A percentile compares a stretch with the other conserved stretches of the same genome.
phyloP scores from a whole-genome alignment of 148 eudicot species.

The Heliamphora exappendiculata region DNA sequence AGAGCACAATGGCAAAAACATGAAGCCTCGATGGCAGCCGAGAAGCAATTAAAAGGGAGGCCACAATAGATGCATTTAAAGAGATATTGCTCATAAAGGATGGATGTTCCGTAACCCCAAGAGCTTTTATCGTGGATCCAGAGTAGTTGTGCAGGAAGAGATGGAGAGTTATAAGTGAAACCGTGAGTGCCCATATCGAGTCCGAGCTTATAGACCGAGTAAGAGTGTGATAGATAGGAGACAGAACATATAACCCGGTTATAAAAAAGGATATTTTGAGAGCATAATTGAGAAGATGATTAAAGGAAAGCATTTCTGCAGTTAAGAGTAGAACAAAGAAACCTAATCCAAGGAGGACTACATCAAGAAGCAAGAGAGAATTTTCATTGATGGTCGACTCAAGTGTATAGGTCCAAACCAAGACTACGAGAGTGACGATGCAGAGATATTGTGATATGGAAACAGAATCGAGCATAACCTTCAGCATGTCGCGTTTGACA shows the following conservation, averaged over 20 bases:
- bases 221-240: conserved; percentile 90
- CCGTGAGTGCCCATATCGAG: conserved; percentile 71
- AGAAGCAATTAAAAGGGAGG: conserved; percentile 89
- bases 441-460: conserved; percentile 84
- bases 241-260: conserved; percentile 61
- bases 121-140: conserved; percentile 65
- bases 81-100: conserved; percentile 63
- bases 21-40: conserved; percentile 84
- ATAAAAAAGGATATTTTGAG: conserved; percentile 66
- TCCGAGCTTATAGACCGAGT: conserved; percentile 82
- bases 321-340: conserved; percentile 59
- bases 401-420: conserved; percentile 83
- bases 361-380: conserved; percentile 67
- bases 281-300: conserved; percentile 39
- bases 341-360: conserved; percentile 56
- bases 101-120: conserved; percentile 50
- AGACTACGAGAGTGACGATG: conserved; percentile 71
- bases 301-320: conserved; percentile 47
- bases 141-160: conserved; percentile 85
- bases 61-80: conserved; percentile 81
- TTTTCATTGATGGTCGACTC: conserved; percentile 41
- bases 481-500: conserved; percentile 62
- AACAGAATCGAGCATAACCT: conserved; percentile 74
- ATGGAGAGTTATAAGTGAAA: conserved; percentile 67
- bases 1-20: conserved; percentile 72